Base-by-base conservation (phyloP, 352 stramenopile species). In the Pythium dissimile region DNA sequence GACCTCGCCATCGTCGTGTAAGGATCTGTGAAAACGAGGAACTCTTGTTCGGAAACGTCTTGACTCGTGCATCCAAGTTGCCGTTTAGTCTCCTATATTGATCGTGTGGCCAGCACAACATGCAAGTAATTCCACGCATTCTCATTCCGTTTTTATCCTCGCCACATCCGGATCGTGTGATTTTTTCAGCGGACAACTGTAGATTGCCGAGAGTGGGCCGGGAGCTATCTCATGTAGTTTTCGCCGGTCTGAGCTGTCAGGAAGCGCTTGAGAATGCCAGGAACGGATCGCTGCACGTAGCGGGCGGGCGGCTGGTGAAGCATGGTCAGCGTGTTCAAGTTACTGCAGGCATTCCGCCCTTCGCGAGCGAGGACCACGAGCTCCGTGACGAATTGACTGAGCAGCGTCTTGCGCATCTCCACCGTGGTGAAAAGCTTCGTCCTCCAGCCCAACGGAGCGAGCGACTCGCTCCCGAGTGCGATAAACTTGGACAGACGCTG, bases 401-500 rank as follows among this genome's bases (percentile, higher is more conserved):
- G 50, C 42, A 69, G 26, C 5, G 49, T 39, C 54, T 69, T 69
- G 41, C 62, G 62, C 43, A 44, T 57, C 6, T 69, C 62, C 23
- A 51, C 39, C 5, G 54, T 64, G 26, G 55, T 69, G 23, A 56
- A 59, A n/a, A 69, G 38, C 26, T 64, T 64, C 27, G 54, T 24
- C 20, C 26, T 39, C 54, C 54, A 69, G 18, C 50, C 44, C 3
- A 60, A 54, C n/a, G 37, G 55, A 1, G 35, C 48, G 20, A 42
- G 34, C 8, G 39, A 48, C n/a, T 45, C 48, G n/a, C 18, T 69
- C 2, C 56, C 56, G 3, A 42, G 32, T 58, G 61, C 45, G 77
- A 71, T 56, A 75, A 78, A 64, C 57, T 50, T 39, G 71, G 54
- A 37, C 51, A 67, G 5, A 27, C 35, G 59, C 59, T 76, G 58